These are phyloP conservation scores for Ceratocystis eucalypticola DNA, from an alignment of 2,329 filamentous ascomycete genomes.

Conservation along the genomic window DNA sequence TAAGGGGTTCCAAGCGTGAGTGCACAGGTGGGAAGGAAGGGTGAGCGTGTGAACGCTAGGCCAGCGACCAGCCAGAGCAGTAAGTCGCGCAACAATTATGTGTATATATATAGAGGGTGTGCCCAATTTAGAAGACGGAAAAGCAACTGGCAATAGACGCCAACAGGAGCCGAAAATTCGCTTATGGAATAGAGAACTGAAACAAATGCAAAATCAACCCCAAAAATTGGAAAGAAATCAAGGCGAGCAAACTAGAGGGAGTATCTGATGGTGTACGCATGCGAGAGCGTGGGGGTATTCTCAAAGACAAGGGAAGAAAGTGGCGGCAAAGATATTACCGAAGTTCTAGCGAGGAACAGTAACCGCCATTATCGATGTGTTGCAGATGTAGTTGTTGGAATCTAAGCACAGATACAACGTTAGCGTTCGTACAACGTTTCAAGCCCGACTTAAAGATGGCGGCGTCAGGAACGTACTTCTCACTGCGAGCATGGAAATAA, in stretches of 20 bases:
- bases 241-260: slow-evolving; percentile 15
- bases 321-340: slow-evolving; percentile 23
- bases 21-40: slow-evolving; percentile 15
- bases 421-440: background rate
- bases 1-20: slow-evolving; percentile 35
- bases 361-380: slow-evolving; percentile 73
- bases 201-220: slow-evolving; percentile 4
- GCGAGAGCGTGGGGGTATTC: background rate
- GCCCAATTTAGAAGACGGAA: slow-evolving; percentile 1
- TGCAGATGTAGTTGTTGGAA: slow-evolving; percentile 88
- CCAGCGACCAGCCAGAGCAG: too few relatives aligned
- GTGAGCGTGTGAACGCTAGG: slow-evolving; percentile 9
- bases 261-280: background rate
- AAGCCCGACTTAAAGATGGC: background rate
- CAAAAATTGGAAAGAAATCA: slow-evolving; percentile 3
- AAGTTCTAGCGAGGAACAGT: slow-evolving; percentile 79
- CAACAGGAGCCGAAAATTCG: slow-evolving; percentile 8
- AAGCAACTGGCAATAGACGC: background rate
- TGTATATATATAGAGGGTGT: background rate
- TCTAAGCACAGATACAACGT: slow-evolving; percentile 31
- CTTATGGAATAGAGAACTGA: background rate
- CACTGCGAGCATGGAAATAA: slow-evolving; percentile 95
- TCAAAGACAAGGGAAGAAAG: too few relatives aligned
- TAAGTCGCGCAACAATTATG: background rate
- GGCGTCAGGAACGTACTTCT: slow-evolving; percentile 56